phyloP scores from a whole-genome alignment of 2,329 filamentous ascomycete species.

The Nothopassalora personata region DNA sequence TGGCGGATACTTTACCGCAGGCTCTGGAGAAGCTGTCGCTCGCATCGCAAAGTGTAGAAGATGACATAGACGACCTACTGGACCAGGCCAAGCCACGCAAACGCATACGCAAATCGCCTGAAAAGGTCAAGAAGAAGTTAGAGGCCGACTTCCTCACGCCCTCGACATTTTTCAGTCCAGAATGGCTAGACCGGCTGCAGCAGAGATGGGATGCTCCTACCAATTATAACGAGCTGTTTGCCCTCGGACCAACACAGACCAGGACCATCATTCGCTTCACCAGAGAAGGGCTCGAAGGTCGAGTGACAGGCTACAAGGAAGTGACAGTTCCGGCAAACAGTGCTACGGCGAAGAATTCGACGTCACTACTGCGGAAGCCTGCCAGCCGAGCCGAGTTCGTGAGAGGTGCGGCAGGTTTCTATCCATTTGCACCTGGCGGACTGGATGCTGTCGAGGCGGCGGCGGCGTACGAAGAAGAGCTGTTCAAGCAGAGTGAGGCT shows the following conservation, averaged over 20 bases:
- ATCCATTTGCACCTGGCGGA: conserved; percentile 88
- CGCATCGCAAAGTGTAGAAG: conserved; percentile 20
- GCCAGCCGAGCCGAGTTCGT: conserved; percentile 86
- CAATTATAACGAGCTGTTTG: conserved; percentile 78
- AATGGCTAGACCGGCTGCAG: conserved; percentile 86
- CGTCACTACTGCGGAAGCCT: conserved; percentile 78
- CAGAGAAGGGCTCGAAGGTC: conserved; percentile 83
- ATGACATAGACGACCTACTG: conserved; percentile 55
- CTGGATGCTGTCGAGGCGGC: conserved; percentile 81
- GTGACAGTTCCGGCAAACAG: conserved; percentile 86
- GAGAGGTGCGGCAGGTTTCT: conserved; percentile 84
- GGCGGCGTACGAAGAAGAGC: conserved; percentile 75
- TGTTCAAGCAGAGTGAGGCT: conserved; percentile 45
- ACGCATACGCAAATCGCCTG: conserved; percentile 49
- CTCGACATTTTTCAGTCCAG: conserved; percentile 68
- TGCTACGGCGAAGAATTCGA: conserved; percentile 91
- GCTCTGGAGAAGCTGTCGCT: conserved; percentile 52
- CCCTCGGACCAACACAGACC: conserved; percentile 83
- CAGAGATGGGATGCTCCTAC: conserved; percentile 80
- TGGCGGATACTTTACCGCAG: conserved; percentile 36
- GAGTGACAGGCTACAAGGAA: conserved; percentile 89
- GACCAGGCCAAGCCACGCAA: conserved; percentile 50
- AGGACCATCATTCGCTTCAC: conserved; percentile 91
- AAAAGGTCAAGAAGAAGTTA: conserved; percentile 64
- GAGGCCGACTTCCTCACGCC: conserved; percentile 75